A percentile compares a stretch with the other conserved stretches of the same genome.
Evolutionary conservation across 345 rosid species (phyloP).

Genomic region (Gossypium herbaceum): DNA sequence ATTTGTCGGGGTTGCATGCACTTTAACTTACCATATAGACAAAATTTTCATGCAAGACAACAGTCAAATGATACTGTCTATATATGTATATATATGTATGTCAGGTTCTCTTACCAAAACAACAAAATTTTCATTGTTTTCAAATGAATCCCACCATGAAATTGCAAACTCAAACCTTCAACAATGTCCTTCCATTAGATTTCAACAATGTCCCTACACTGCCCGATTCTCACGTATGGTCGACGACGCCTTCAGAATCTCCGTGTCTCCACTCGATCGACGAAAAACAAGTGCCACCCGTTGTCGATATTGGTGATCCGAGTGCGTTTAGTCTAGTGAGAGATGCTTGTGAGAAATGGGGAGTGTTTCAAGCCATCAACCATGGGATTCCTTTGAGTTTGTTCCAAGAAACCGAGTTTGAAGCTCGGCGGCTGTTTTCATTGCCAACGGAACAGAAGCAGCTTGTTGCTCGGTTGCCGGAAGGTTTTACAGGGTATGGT

Average conservation of each 20-base stretch:
- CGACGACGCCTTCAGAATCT: not conserved
- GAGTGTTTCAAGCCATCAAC: slow-evolving; percentile 63
- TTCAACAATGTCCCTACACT: slow-evolving; percentile 3
- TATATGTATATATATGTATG: not conserved
- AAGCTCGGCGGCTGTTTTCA: slow-evolving; percentile 44
- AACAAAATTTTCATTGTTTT: not conserved
- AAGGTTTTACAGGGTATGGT: slow-evolving; percentile 62
- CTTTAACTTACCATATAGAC: not conserved
- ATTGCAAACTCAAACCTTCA: slow-evolving; percentile 10
- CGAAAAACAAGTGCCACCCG: slow-evolving; percentile 30
- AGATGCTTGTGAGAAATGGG: slow-evolving; percentile 65
- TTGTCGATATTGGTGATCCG: slow-evolving; percentile 44
- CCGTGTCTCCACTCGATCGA: not conserved
- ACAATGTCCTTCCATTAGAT: slow-evolving; percentile 22
- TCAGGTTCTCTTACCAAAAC: not conserved
- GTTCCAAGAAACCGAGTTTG: slow-evolving; percentile 34
- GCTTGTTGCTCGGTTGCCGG: slow-evolving; percentile 46
- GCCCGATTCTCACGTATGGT: slow-evolving; percentile 28
- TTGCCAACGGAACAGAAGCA: slow-evolving; percentile 55
- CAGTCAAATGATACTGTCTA: not conserved
- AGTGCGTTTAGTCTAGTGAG: slow-evolving; percentile 34
- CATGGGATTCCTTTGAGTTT: slow-evolving; percentile 55
- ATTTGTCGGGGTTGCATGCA: not conserved
- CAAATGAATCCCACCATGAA: slow-evolving; percentile 7
- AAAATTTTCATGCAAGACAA: no score